Percentiles rank a stretch among this genome's conserved stretches.
These are phyloP conservation scores for Favolaschia claudopus DNA, from an alignment of 768 basidiomycete species.

Conservation along the genomic window DNA sequence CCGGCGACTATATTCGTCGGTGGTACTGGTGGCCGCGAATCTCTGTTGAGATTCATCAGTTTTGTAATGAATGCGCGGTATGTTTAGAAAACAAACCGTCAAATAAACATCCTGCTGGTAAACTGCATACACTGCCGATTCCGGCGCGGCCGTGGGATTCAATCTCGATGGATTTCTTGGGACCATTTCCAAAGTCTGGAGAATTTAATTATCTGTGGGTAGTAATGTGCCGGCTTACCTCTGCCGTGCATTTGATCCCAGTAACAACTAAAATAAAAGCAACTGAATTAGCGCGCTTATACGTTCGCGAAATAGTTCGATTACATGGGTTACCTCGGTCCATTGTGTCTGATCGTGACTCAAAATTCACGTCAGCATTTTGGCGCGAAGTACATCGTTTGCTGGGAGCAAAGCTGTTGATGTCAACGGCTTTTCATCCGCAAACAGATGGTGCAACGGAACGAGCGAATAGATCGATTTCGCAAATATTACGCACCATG, in stretches of 20 bases:
- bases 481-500: constrained; percentile 37
- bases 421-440: constrained; percentile 52
- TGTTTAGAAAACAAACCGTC: constrained; percentile 24
- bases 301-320: constrained; percentile 22
- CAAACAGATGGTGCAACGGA: constrained; percentile 51
- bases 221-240: constrained; percentile 24
- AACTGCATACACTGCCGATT: constrained; percentile 24
- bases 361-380: neutral
- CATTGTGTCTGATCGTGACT: constrained; percentile 30
- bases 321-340: constrained; percentile 36
- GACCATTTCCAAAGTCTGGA: constrained; percentile 31
- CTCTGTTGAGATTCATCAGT: neutral
- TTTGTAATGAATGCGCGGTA: constrained; percentile 15
- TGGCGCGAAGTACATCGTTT: constrained; percentile 1
- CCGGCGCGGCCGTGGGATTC: constrained; percentile 30
- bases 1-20: constrained; percentile 35
- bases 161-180: constrained; percentile 37
- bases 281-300: constrained; percentile 24
- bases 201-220: constrained; percentile 30
- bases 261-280: constrained; percentile 15
- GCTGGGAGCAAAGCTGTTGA: constrained; percentile 23
- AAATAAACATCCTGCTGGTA: constrained; percentile 15
- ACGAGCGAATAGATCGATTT: constrained; percentile 40
- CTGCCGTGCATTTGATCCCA: constrained; percentile 8
- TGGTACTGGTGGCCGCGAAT: constrained; percentile 41